A percentile compares a stretch with the other conserved stretches of the same genome.
phyloP scores from a whole-genome alignment of 805 yeast species.

The Cyberlindnera saturnus region DNA sequence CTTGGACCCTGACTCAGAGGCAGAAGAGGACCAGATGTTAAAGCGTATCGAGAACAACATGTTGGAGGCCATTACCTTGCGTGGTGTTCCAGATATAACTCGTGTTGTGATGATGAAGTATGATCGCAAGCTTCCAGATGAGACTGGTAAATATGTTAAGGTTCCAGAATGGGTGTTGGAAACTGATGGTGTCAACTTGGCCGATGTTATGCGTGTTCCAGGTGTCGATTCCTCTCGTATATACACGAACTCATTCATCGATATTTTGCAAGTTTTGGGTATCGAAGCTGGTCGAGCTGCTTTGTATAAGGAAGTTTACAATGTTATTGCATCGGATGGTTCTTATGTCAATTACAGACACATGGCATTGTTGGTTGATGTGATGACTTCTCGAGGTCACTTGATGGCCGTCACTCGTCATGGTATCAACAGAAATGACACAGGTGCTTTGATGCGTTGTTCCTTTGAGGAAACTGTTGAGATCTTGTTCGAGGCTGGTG shows the following conservation, averaged over 20 bases:
- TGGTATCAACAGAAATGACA: slow-evolving; percentile 97
- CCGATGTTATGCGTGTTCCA: slow-evolving; percentile 90
- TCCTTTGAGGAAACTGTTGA: slow-evolving; percentile 99
- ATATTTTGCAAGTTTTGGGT: slow-evolving; percentile 90
- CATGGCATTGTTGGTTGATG: slow-evolving; percentile 95
- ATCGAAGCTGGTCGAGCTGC: slow-evolving; percentile 98
- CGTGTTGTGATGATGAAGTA: slow-evolving; percentile 81
- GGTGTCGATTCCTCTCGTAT: slow-evolving; percentile 91
- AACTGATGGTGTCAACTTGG: slow-evolving; percentile 95
- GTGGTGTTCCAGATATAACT: slow-evolving; percentile 93
- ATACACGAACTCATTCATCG: slow-evolving; percentile 95
- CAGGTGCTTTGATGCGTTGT: slow-evolving; percentile 99
- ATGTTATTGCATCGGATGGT: slow-evolving; percentile 99
- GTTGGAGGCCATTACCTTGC: slow-evolving; percentile 88
- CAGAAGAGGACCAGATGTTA: slow-evolving; percentile 95
- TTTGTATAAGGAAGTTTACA: slow-evolving; percentile 86
- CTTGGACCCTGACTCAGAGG: slow-evolving; percentile 87
- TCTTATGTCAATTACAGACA: slow-evolving; percentile 98
- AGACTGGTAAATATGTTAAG: slow-evolving; percentile 80
- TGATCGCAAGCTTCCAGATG: slow-evolving; percentile 65
- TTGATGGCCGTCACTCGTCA: slow-evolving; percentile 99
- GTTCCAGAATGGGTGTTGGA: slow-evolving; percentile 97
- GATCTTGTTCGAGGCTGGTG: slow-evolving; percentile 95
- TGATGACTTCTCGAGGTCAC: slow-evolving; percentile 98
- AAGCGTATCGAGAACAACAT: slow-evolving; percentile 93